Evolutionary conservation across 345 rosid genomes (phyloP).

Genomic region (Eucalyptus marginata): DNA sequence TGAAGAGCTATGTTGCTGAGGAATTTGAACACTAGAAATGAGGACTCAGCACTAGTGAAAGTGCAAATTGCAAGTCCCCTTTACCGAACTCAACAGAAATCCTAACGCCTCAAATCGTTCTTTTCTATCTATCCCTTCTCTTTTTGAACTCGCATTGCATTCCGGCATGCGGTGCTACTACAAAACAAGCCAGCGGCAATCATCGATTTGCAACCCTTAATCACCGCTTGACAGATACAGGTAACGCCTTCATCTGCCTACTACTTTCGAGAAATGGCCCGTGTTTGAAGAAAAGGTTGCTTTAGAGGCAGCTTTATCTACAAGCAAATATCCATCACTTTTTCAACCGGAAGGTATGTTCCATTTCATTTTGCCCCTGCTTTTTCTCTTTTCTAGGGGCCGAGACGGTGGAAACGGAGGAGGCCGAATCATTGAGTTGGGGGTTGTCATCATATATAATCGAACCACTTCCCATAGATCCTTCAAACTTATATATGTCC

Average conservation of each 20-base stretch:
- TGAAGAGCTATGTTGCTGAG: neutral
- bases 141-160: neutral
- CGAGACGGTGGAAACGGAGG: neutral
- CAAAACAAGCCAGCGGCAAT: neutral
- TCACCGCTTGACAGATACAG: neutral
- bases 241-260: neutral
- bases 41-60: neutral
- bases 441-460: neutral
- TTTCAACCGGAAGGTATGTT: neutral
- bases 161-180: neutral
- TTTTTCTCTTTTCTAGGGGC: neutral
- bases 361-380: neutral
- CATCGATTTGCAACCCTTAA: neutral
- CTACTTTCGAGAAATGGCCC: neutral
- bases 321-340: neutral
- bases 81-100: neutral
- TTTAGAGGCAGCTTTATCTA: neutral
- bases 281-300: neutral
- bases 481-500: neutral
- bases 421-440: neutral
- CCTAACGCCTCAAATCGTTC: neutral
- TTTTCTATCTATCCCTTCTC: neutral
- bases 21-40: neutral
- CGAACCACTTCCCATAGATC: neutral
- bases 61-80: neutral